These are phyloP conservation scores for Ceratocystis destructans DNA, from an alignment of 2,329 filamentous ascomycete genomes.

Conservation along the genomic window DNA sequence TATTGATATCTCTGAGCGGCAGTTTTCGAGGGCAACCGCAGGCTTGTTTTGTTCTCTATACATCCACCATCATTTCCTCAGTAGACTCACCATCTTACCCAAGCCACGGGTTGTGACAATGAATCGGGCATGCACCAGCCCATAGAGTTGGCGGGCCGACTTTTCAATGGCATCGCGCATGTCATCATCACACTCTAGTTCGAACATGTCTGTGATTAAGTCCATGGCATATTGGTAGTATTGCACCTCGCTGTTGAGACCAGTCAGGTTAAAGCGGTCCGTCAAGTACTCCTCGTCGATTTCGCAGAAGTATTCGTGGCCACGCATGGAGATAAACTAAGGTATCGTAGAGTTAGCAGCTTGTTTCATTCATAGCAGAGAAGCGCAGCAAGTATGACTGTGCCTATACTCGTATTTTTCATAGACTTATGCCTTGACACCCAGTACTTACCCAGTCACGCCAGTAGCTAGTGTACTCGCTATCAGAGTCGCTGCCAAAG, in stretches of 20 bases:
- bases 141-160: conserved; percentile 87
- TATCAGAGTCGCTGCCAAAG: conserved; percentile 94
- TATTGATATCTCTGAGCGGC: neutral
- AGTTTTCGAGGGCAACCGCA: neutral
- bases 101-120: conserved; percentile 91
- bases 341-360: conserved; percentile 10
- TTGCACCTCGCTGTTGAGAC: conserved; percentile 90
- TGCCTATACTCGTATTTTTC: too few relatives aligned
- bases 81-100: conserved; percentile 71
- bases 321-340: conserved; percentile 92
- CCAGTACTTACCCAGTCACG: conserved; percentile 77
- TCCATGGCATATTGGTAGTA: conserved; percentile 99
- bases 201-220: conserved; percentile 94
- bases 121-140: conserved; percentile 88
- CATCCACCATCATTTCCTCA: neutral
- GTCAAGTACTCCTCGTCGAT: conserved; percentile 98
- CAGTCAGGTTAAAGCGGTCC: conserved; percentile 94
- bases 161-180: conserved; percentile 98
- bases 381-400: neutral
- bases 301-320: conserved; percentile 99
- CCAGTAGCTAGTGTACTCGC: conserved; percentile 99
- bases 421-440: too few relatives aligned
- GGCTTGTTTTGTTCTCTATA: neutral
- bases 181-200: conserved; percentile 96
- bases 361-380: neutral